Evolutionary conservation across 2,329 filamentous ascomycete genomes (phyloP), one percentile per base, ranked within the genome.

Genomic region (Karstenula rhodostoma): DNA sequence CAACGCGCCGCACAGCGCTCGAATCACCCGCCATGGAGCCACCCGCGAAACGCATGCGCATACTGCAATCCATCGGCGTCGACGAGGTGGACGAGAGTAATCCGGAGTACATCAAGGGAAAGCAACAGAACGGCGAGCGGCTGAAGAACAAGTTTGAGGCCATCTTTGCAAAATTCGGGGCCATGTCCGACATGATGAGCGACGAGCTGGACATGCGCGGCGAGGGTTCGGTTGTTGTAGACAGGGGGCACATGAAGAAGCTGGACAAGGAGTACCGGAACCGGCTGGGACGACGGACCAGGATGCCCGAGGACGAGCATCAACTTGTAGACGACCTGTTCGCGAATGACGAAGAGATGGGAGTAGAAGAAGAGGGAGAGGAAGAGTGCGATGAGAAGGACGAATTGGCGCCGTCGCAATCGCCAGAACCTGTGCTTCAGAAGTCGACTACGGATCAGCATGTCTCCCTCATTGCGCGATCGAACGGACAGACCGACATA

Each of bases 121-220:
- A 77, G 74, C 68, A 73, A 72, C 61, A 74, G 69, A 58, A 67
- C 49, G 76, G 78, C 32, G 78, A 80, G 33, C 79, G 61, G 61
- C 87, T 81, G 56, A 74, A 77, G 59, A 89, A 88, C n/a, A 88
- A 88, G 5, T 95, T 96, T 75, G 93, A 97, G 73, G 83, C 87
- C 58, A 96, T 98, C 57, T 97, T 97, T 74, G 87, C 90, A 62
- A 97, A 96, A 77, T 97, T 96, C 75, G 89, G 85, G 56, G 89
- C 85, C 65, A 91, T 97, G 74, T 97, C 97, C 71, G 88, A 88
- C 1, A 90, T 89, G 4, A 84, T 94, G 53, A 93, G 90, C 56
- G 94, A 98, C 77, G 93, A 97, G 79, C 93, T 98, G 70, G 92
- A 98, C 76, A 82, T 97, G 58, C 82, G 51, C 35, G 37, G 84